phyloP scores from a whole-genome alignment of 2,329 filamentous ascomycete genomes.

The Colletotrichum costaricense region DNA sequence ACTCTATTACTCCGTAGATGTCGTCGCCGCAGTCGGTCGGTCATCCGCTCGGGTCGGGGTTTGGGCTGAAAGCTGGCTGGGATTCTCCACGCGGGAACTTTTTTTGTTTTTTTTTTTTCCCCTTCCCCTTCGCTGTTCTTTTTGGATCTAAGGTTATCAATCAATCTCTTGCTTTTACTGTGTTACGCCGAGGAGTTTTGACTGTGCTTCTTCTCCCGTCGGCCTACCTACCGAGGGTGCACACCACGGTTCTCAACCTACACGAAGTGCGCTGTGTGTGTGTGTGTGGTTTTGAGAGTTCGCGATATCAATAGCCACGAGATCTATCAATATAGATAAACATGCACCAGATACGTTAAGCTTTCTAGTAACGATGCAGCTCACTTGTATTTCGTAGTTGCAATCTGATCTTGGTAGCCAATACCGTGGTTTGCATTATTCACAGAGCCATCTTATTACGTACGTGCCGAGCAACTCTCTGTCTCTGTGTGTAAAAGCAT shows the following conservation, averaged over 20 bases:
- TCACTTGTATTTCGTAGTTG: no score
- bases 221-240: no score
- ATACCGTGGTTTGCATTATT: background rate
- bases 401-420: background rate
- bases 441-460: background rate
- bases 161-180: background rate
- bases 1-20: background rate
- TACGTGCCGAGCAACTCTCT: background rate
- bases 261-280: no score
- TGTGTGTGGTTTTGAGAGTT: background rate
- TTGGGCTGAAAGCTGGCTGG: background rate
- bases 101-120: background rate
- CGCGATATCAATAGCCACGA: background rate
- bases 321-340: background rate
- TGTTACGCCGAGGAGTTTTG: slow-evolving; percentile 5
- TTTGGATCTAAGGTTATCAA: background rate
- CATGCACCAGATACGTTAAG: background rate
- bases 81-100: background rate
- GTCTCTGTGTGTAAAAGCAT: background rate
- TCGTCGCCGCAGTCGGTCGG: background rate
- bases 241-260: no score
- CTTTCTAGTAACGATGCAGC: background rate
- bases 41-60: background rate
- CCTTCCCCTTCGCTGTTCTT: background rate
- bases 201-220: background rate